phyloP scores from a whole-genome alignment of 371 early-diverging fungal species.

The Mycotypha africana region DNA sequence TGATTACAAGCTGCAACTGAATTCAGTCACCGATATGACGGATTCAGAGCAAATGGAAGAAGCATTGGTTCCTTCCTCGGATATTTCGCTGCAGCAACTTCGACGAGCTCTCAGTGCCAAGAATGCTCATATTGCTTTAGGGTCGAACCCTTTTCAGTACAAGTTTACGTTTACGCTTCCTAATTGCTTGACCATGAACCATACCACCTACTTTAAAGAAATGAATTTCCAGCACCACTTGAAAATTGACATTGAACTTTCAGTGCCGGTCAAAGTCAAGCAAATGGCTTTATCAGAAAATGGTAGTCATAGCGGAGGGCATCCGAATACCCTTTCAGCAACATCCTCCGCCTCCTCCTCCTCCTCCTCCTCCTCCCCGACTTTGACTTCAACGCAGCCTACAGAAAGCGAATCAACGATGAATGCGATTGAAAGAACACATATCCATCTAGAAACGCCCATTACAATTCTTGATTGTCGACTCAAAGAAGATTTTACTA shows the following conservation, averaged over 20 bases:
- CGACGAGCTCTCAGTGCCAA: conserved; percentile 28
- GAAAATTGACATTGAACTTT: conserved; percentile 32
- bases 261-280: too few species aligned
- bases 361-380: not conserved
- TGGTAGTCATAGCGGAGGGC: too few species aligned
- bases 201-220: conserved; percentile 33
- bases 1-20: conserved; percentile 30
- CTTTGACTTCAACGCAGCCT: not conserved
- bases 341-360: not conserved
- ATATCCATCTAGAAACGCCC: conserved; percentile 37
- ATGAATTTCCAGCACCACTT: conserved; percentile 35
- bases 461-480: conserved; percentile 44
- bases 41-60: conserved; percentile 15
- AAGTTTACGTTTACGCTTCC: conserved; percentile 36
- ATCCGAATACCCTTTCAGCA: not conserved
- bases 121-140: conserved; percentile 39
- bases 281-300: too few species aligned
- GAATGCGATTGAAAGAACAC: conserved; percentile 1
- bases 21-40: conserved; percentile 19
- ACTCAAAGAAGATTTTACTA: conserved; percentile 35
- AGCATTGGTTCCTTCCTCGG: conserved; percentile 17
- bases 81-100: conserved; percentile 20
- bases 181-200: conserved; percentile 38
- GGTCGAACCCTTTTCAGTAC: conserved; percentile 31
- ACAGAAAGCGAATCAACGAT: too few species aligned